Evolutionary conservation across 2,329 filamentous ascomycete genomes (phyloP).

Genomic region (Peltaster fructicola): DNA sequence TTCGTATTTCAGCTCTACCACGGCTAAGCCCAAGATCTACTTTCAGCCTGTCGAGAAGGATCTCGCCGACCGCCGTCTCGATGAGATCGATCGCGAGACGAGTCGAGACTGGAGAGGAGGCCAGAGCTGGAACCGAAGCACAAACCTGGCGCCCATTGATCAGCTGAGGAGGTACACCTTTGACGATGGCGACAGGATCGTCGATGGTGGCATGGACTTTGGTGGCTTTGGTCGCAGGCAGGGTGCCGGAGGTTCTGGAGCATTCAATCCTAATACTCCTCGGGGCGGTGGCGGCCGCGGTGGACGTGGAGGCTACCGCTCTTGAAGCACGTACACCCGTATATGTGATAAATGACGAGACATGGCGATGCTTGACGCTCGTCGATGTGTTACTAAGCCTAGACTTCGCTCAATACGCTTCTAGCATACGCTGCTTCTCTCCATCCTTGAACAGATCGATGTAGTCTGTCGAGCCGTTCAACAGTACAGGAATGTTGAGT

Average conservation of each 20-base stretch:
- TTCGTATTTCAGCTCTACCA: constrained; percentile 41
- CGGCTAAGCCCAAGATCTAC: constrained; percentile 46
- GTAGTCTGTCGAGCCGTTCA: constrained; percentile 20
- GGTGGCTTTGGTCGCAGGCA: constrained; percentile 12
- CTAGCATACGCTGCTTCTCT: no score
- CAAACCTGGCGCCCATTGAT: constrained; percentile 9
- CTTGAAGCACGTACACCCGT: no score
- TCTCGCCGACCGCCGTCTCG: constrained; percentile 46
- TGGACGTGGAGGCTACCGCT: no score
- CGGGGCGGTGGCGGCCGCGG: constrained; percentile 6
- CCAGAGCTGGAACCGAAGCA: constrained; percentile 8
- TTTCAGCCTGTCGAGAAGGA: constrained; percentile 47
- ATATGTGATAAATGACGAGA: no score
- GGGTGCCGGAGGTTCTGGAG: constrained; percentile 4
- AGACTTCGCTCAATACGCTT: no score
- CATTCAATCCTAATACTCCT: no score
- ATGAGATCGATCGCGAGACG: constrained; percentile 34
- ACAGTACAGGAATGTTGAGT: constrained; percentile 24
- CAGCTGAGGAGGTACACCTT: constrained; percentile 26
- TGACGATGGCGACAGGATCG: constrained; percentile 25
- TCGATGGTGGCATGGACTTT: constrained; percentile 23
- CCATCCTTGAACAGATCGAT: no score
- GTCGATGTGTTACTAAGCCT: no score
- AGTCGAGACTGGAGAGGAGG: constrained; percentile 22
- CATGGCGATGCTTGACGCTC: no score